Conservation (phyloP, 352 stramenopile genomes). For the Elongisporangium senticosum region DNA sequence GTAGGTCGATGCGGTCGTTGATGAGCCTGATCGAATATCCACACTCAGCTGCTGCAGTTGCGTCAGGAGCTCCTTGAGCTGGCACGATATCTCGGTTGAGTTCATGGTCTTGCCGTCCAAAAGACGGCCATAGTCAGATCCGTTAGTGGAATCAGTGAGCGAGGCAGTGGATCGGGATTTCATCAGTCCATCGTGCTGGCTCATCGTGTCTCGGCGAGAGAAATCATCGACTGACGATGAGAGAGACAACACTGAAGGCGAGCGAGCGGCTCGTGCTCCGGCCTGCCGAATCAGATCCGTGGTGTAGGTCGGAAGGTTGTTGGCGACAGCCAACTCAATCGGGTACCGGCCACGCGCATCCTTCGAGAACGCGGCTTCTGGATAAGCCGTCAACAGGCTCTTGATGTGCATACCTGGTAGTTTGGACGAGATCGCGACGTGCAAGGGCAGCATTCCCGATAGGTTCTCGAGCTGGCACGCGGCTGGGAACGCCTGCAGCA, state of each 20-base stretch:
- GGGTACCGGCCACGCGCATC: constrained; percentile 50
- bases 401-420: constrained; percentile 55
- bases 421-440: constrained; percentile 75
- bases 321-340: constrained; percentile 55
- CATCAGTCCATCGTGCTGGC: constrained; percentile 24
- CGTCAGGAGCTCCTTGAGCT: constrained; percentile 64
- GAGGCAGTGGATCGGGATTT: constrained; percentile 51
- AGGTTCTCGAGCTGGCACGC: constrained; percentile 65
- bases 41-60: constrained; percentile 69
- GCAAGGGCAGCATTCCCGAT: constrained; percentile 72
- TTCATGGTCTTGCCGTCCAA: constrained; percentile 42
- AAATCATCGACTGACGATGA: constrained; percentile 30
- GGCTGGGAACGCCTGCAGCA: constrained; percentile 47
- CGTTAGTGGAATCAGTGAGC: constrained; percentile 28
- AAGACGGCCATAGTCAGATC: constrained; percentile 32
- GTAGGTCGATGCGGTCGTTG: constrained; percentile 51
- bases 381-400: constrained; percentile 36
- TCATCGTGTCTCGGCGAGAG: constrained; percentile 15
- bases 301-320: constrained; percentile 59
- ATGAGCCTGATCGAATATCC: constrained; percentile 53
- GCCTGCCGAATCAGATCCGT: constrained; percentile 68
- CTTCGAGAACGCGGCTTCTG: constrained; percentile 43
- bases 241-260: constrained; percentile 28
- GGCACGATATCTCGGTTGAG: constrained; percentile 48
- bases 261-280: constrained; percentile 29